A percentile compares a stretch with the other conserved stretches of the same genome.
Conservation (phyloP, 2,329 filamentous ascomycete species). For the Aspergillus pseudotamarii region DNA sequence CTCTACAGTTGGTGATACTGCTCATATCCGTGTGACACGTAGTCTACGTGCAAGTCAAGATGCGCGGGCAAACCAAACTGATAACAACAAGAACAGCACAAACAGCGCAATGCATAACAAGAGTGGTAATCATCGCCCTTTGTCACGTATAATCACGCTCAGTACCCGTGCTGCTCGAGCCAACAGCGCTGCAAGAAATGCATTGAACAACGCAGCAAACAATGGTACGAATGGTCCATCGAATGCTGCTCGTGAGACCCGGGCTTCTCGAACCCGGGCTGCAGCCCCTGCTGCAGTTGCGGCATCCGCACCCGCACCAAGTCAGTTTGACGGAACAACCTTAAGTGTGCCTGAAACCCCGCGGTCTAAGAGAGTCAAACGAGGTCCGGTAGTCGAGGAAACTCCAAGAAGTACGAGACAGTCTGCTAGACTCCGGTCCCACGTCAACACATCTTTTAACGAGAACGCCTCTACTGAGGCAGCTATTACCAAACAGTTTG, state of each 20-base stretch:
- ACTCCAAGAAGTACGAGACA: slow-evolving; percentile 37
- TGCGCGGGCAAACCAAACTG: slow-evolving; percentile 23
- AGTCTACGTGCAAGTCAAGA: slow-evolving; percentile 28
- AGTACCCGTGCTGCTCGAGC: slow-evolving; percentile 21
- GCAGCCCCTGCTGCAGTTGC: slow-evolving; percentile 3
- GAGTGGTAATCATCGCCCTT: slow-evolving; percentile 18
- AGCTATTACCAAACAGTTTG: slow-evolving; percentile 12
- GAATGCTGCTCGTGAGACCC: slow-evolving; percentile 26
- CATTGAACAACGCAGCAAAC: slow-evolving; percentile 11
- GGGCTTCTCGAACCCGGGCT: slow-evolving; percentile 26
- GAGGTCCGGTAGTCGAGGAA: slow-evolving; percentile 32
- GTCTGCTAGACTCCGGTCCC: slow-evolving; percentile 36
- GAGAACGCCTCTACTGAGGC: slow-evolving; percentile 22
- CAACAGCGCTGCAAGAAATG: slow-evolving; percentile 14
- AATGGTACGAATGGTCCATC: slow-evolving; percentile 8
- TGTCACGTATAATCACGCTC: slow-evolving; percentile 27
- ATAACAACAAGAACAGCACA: slow-evolving; percentile 18
- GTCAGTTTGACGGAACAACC: slow-evolving; percentile 19
- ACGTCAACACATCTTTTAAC: slow-evolving; percentile 20
- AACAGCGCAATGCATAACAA: slow-evolving; percentile 8
- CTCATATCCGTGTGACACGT: slow-evolving; percentile 26
- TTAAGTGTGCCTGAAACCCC: slow-evolving; percentile 31
- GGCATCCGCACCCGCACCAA: slow-evolving; percentile 3
- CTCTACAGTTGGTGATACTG: slow-evolving; percentile 16
- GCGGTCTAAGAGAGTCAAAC: slow-evolving; percentile 35